phyloP scores from a whole-genome alignment of 176 grass and related monocot genomes.

The Carex kokanica region DNA sequence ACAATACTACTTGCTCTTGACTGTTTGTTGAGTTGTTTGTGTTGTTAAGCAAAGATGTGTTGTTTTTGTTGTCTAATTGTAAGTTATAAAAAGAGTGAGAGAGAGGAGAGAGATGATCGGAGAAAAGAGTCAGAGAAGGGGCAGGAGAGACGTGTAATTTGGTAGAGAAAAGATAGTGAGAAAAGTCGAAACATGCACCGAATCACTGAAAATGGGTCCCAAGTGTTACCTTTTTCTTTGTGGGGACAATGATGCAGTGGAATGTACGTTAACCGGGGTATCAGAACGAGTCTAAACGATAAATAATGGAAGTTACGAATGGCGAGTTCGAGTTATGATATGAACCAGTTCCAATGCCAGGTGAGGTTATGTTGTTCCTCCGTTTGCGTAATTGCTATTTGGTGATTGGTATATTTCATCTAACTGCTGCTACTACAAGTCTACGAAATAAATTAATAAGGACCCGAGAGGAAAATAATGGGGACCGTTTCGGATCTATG shows the following conservation, averaged over 20 bases:
- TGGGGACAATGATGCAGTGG: neutral
- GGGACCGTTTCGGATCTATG: neutral
- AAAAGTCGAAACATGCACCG: neutral
- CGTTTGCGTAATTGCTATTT: neutral
- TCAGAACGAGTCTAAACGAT: neutral
- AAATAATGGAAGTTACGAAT: neutral
- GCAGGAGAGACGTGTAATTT: slow-evolving; percentile 22
- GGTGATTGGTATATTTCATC: neutral
- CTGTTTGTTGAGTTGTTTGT: slow-evolving; percentile 13
- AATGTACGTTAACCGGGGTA: neutral
- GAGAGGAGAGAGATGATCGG: neutral
- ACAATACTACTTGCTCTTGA: neutral
- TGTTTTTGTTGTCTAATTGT: neutral
- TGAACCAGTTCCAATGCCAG: slow-evolving; percentile 4
- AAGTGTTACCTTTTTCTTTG: neutral
- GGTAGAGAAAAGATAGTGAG: neutral
- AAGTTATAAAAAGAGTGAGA: neutral
- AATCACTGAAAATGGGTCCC: neutral
- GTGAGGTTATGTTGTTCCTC: neutral
- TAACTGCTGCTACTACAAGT: neutral
- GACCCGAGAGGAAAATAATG: neutral
- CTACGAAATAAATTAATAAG: neutral
- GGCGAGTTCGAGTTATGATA: neutral
- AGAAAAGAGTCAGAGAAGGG: slow-evolving; percentile 23
- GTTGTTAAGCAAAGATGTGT: neutral